Base-by-base conservation (phyloP, 2,329 filamentous ascomycete species). In the Aciculosporium take region DNA sequence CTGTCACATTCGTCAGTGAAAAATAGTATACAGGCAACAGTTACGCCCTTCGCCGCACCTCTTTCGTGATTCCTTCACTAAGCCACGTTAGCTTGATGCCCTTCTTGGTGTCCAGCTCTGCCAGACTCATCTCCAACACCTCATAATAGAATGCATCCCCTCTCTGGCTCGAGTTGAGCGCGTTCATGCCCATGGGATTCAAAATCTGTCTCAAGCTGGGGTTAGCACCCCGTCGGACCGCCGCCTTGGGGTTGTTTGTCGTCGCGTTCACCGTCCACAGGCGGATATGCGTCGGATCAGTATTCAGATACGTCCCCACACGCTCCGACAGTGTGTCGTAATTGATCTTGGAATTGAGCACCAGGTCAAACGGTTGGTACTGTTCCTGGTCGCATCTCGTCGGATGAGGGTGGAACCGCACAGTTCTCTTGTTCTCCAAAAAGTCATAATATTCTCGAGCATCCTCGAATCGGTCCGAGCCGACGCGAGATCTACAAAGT, bases 61-160 rank as follows among this genome's bases (percentile, higher is more conserved):
- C 88, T 66, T 95, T 96, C 9, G 78, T 78, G 47, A 96, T 81
- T 33, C 91, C 91, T 48, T 98, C 91, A 31, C 81, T 83, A 35
- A 98, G 67, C 77, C 83, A 89, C 1, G 71, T 84, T 37, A 98
- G 65, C 59, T 84, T 89, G 48, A 96, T 66, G 43, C 68, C 76
- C 67, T 93, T 95, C 67, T 94, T 91, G 43, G 84, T 91, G 56
- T 98, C 91, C 33, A 94, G 71, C 60, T 98, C 93, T 20, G 84
- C 83, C 36, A 98, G 65, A 53, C 86, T 94, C 68, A 95, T 94
- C 48, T 98, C 91, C 31, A 98, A 66, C 23, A 96, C 76, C 59
- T 98, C 91, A 56, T 88, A 98, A 59, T 81, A 96, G 40, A 98
- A 68, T 1, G 81, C 76, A 60, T 96, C 89, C 17, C 72, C 64